Evolutionary conservation across 192 early-diverging fungal genomes (phyloP), one percentile per base, ranked within the genome.

Genomic region (Allomyces arbusculus): DNA sequence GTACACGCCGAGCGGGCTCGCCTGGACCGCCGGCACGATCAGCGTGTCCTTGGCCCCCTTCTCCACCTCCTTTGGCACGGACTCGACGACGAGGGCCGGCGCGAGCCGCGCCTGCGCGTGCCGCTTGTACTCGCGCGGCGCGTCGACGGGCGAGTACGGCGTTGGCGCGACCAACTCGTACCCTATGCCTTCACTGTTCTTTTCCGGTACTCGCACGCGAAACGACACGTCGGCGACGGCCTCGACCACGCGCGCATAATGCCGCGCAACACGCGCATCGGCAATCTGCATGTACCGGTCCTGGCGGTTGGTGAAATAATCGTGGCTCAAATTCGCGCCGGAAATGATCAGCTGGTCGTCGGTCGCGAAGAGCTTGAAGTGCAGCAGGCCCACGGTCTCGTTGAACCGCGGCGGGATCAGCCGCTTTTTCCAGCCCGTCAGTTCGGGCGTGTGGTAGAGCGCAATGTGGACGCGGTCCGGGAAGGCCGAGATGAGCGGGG

Each of bases 271-370:
- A 33, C 64, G 64, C 3, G 73, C 68, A 28, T 83, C 72, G 0
- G 76, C 63, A 67, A 96, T 86, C 66, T 77, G 68, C 63, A 97
- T 80, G 64, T 95, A 97, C 23, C 96, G 86, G 76, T 99, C 96
- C 73, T 99, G 96, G 10, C 95, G 81, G 76, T 90, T 84, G 19
- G 82, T 86, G 78, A 99, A 99, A 72, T 99, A 99, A 70, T 99
- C 93, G 19, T 77, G 79, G 72, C 84, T 92, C 65, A 96, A 77
- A 68, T 97, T 97, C 10, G 94, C 96, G 0, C 64, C 11, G 66
- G 33, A 71, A 43, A 98, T 77, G 55, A 92, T 80, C 25, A 89
- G 74, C 22, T 78, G 72, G 69, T 95, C 82, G 72, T 98, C 95
- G 73, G 94, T 91, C 3, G 87, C 76, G 73, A 93, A 97, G 9